A percentile compares a stretch with the other conserved stretches of the same genome.
phyloP scores from a whole-genome alignment of 2,329 filamentous ascomycete species.

The Cladosporium velox region DNA sequence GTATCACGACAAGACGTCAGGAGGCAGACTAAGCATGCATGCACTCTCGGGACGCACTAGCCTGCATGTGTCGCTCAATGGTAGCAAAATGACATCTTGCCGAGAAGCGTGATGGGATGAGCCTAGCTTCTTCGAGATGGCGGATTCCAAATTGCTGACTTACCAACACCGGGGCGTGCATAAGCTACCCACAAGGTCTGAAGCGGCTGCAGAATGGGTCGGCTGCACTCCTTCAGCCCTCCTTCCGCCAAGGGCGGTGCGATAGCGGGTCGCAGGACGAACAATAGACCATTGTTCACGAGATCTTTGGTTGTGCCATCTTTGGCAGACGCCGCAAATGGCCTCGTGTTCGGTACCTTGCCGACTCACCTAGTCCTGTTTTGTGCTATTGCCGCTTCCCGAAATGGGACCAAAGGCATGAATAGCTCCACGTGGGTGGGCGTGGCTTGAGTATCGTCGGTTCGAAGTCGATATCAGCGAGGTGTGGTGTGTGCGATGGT shows the following conservation, averaged over 20 bases:
- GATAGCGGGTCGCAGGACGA: neutral
- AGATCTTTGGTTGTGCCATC: neutral
- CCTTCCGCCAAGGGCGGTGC: neutral
- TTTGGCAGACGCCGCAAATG: neutral
- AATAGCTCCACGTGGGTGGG: neutral
- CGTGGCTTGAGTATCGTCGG: slow-evolving; percentile 2
- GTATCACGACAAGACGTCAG: slow-evolving; percentile 11
- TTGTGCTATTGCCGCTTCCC: neutral
- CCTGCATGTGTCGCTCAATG: slow-evolving; percentile 12
- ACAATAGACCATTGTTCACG: neutral
- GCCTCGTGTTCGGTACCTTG: neutral
- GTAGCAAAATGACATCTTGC: slow-evolving; percentile 11
- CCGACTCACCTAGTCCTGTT: neutral
- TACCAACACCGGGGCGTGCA: slow-evolving; percentile 9
- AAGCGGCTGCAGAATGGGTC: neutral
- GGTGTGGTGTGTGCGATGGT: slow-evolving; percentile 1
- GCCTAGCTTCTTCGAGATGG: slow-evolving; percentile 8
- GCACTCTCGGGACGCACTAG: slow-evolving; percentile 1
- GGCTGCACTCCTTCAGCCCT: slow-evolving; percentile 4
- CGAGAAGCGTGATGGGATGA: neutral
- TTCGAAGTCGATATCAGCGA: neutral
- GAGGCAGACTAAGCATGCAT: slow-evolving; percentile 11
- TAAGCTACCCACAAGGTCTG: neutral
- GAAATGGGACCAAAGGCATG: neutral
- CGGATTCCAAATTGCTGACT: slow-evolving; percentile 1